phyloP scores from a whole-genome alignment of 1,284 basidiomycete genomes.

The Bjerkandera adusta region DNA sequence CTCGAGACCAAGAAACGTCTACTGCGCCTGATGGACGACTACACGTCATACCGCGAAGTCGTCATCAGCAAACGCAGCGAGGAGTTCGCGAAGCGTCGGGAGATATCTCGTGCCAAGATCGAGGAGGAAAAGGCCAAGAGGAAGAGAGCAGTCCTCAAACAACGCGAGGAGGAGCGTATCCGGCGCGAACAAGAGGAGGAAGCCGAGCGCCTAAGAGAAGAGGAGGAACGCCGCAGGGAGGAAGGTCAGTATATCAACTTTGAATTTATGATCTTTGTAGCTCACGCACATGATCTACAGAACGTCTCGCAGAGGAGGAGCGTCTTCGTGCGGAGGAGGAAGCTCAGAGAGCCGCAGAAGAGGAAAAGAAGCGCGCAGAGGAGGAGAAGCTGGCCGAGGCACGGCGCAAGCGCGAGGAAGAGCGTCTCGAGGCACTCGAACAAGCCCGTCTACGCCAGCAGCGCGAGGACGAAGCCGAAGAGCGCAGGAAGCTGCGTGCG shows the following conservation, averaged over 20 bases:
- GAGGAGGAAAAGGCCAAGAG: conserved; percentile 86
- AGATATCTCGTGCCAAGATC: conserved; percentile 68
- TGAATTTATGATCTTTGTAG: conserved; percentile 9
- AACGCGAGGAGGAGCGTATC: conserved; percentile 57
- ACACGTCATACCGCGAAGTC: conserved; percentile 53
- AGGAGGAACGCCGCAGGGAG: conserved; percentile 45
- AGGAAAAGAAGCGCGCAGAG: conserved; percentile 55
- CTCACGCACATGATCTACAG: conserved; percentile 30
- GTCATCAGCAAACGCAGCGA: conserved; percentile 68
- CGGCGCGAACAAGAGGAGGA: conserved; percentile 49
- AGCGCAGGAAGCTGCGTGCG: conserved; percentile 37
- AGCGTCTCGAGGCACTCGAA: conserved; percentile 63
- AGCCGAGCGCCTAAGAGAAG: conserved; percentile 43
- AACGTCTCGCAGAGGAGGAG: conserved; percentile 54
- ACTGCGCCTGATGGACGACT: conserved; percentile 76
- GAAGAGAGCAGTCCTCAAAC: conserved; percentile 50
- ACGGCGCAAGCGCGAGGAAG: conserved; percentile 64
- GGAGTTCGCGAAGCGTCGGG: conserved; percentile 67
- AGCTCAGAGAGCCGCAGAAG: conserved; percentile 45
- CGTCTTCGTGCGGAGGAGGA: conserved; percentile 49
- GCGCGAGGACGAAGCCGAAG: conserved; percentile 80
- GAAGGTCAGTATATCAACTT: conserved; percentile 40
- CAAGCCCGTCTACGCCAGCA: conserved; percentile 59
- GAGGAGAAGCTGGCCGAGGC: conserved; percentile 54
- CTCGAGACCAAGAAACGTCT: conserved; percentile 81